phyloP scores from a whole-genome alignment of 1,139 yeast genomes.

The Nadsonia starkeyi-henricii region DNA sequence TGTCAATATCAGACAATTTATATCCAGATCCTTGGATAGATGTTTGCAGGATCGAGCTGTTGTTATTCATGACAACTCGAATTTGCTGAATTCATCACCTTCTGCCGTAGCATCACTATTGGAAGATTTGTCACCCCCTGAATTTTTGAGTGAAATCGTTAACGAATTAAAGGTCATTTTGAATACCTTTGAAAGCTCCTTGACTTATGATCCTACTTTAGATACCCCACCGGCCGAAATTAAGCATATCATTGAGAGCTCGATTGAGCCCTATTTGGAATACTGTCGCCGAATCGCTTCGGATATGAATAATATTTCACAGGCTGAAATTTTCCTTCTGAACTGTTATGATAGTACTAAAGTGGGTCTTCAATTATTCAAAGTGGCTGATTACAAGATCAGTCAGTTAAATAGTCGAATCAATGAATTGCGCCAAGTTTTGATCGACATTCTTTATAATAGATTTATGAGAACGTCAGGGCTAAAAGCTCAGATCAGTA shows the following conservation, averaged over 20 bases:
- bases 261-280: constrained; percentile 24
- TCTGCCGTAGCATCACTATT: constrained; percentile 6
- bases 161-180: constrained; percentile 23
- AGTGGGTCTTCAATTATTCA: constrained; percentile 19
- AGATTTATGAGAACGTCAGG: constrained; percentile 19
- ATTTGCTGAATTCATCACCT: background rate
- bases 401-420: constrained; percentile 20
- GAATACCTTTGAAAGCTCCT: constrained; percentile 22
- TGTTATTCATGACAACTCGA: background rate
- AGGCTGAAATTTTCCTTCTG: constrained; percentile 21
- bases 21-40: background rate
- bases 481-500: constrained; percentile 5
- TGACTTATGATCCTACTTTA: constrained; percentile 13
- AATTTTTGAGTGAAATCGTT: constrained; percentile 21
- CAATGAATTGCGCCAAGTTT: constrained; percentile 18
- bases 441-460: constrained; percentile 18
- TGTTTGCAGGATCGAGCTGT: background rate
- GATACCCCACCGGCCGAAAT: background rate
- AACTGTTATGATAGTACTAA: constrained; percentile 25
- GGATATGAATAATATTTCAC: constrained; percentile 13
- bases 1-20: background rate
- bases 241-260: constrained; percentile 18
- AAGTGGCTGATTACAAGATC: constrained; percentile 19
- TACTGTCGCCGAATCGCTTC: constrained; percentile 20
- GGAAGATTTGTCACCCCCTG: constrained; percentile 25